Evolutionary conservation across 2,329 filamentous ascomycete genomes (phyloP), one percentile per base, ranked within the genome.

Genomic region (Colletotrichum nymphaeae): DNA sequence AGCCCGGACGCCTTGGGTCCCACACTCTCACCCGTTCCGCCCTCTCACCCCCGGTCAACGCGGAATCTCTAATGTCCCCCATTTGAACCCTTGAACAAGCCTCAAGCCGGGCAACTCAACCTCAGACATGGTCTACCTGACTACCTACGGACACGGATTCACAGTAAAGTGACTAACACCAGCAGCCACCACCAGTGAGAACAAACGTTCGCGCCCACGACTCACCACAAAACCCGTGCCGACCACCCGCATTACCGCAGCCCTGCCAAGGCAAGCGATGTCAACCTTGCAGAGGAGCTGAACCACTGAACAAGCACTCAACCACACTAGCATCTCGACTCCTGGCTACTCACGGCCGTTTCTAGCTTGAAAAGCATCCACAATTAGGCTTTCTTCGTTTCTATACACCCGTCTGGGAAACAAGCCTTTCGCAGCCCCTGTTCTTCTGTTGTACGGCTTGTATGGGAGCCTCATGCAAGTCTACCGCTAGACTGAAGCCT

Each of bases 281-380:
- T 46, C 32, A 63, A 67, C 28, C 63, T 62, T 59, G 59, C 69
- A 72, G 70, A 59, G 7, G 53, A 66, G 71, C 71, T 73, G 71
- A 73, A 62, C 67, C 14, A 19, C 60, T 6, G 24, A 49, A 1
- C 12, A 19, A 35, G 26, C 5, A n/a, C 26, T 58, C 28, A 22
- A 28, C 19, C 19, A 2, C 26, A 58, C 22, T 19, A 30, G 12
- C 22, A 19, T 42, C 63, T 24, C 46, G 30, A 55, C 12, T 8
- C 26, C 7, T 26, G 9, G 11, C 30, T 63, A 49, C 46, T 42
- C 58, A 11, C 37, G 46, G 49, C 63, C 69, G 69, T 53, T 71
- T 71, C 63, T 16, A 49, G 69, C 63, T 49, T 63, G n/a, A 22
- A 32, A 37, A 16, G 19, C 46, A 35, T 26, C 53, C 60, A 60